These are phyloP conservation scores for Cyclotella kingstonii DNA, from an alignment of 108 stramenopile species.

Conservation along the genomic window DNA sequence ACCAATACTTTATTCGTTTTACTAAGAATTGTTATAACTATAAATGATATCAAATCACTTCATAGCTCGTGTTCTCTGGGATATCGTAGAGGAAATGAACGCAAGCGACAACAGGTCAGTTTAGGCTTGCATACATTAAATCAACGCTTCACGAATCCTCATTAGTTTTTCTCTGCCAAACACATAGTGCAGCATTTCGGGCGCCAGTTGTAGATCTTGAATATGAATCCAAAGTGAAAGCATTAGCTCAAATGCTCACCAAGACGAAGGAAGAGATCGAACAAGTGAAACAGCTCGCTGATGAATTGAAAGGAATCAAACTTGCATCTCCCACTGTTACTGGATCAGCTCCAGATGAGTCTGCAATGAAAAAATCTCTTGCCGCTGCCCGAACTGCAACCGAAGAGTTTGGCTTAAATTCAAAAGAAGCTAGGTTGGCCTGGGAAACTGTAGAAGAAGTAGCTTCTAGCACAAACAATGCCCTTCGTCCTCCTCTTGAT, in stretches of 20 bases:
- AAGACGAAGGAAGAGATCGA: constrained; percentile 40
- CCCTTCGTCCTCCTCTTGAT: constrained; percentile 37
- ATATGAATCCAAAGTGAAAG: constrained; percentile 41
- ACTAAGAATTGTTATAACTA: too few species aligned
- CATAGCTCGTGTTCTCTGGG: constrained; percentile 83
- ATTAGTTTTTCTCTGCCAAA: background rate
- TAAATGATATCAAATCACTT: too few species aligned
- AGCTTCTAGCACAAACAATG: constrained; percentile 36
- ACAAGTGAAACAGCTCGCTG: constrained; percentile 28
- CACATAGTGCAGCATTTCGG: constrained; percentile 30
- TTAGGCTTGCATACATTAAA: background rate
- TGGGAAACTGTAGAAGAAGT: constrained; percentile 85
- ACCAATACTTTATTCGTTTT: too few species aligned
- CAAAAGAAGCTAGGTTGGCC: constrained; percentile 66
- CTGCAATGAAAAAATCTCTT: constrained; percentile 48
- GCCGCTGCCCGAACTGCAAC: constrained; percentile 54
- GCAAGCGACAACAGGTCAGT: constrained; percentile 72
- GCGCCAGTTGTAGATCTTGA: constrained; percentile 33
- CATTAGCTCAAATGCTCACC: constrained; percentile 35
- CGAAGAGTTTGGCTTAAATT: constrained; percentile 47
- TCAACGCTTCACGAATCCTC: background rate
- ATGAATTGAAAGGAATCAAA: constrained; percentile 41
- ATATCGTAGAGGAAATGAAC: constrained; percentile 77
- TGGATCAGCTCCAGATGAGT: constrained; percentile 11
- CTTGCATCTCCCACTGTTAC: constrained; percentile 29